These are phyloP conservation scores for Scenedesmus sp. DNA, from an alignment of 163 green algal species.

Conservation along the genomic window DNA sequence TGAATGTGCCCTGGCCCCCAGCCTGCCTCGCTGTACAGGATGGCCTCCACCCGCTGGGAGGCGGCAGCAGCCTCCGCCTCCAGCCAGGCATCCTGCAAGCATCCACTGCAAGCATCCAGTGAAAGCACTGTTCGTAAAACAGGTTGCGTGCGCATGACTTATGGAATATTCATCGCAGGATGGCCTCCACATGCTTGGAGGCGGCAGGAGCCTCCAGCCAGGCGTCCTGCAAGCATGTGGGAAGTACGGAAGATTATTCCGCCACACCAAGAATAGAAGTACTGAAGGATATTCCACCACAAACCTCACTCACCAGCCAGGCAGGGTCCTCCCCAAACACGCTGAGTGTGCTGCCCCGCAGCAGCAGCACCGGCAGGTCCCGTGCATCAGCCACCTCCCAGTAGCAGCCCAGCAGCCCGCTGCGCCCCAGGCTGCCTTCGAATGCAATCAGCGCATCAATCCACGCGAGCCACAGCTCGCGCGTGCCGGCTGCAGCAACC, in stretches of 20 bases:
- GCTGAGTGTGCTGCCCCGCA: constrained; percentile 36
- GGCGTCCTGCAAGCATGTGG: constrained; percentile 27
- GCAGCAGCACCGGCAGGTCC: constrained; percentile 35
- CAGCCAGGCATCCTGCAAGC: constrained; percentile 41
- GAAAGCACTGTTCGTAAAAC: too few species aligned
- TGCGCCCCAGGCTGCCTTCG: constrained; percentile 37
- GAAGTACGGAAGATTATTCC: too few species aligned
- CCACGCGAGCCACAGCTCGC: constrained; percentile 46
- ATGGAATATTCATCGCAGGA: not conserved
- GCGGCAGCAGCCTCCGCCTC: constrained; percentile 27
- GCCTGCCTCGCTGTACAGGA: constrained; percentile 24
- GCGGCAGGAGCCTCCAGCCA: constrained; percentile 45
- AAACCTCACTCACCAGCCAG: not conserved
- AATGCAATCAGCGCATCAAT: constrained; percentile 48
- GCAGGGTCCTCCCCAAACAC: constrained; percentile 44
- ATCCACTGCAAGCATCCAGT: not conserved
- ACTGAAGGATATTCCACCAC: too few species aligned
- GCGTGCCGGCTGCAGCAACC: constrained; percentile 24
- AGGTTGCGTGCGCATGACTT: too few species aligned
- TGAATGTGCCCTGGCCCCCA: constrained; percentile 9
- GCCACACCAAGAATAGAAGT: too few species aligned
- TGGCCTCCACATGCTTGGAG: constrained; percentile 7
- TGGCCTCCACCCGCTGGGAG: constrained; percentile 17
- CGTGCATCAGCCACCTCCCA: constrained; percentile 1
- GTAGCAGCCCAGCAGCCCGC: constrained; percentile 19